Evolutionary conservation across 371 early-diverging fungal species (phyloP), one percentile per base, ranked within the genome.

Genomic region (Blakeslea trispora): DNA sequence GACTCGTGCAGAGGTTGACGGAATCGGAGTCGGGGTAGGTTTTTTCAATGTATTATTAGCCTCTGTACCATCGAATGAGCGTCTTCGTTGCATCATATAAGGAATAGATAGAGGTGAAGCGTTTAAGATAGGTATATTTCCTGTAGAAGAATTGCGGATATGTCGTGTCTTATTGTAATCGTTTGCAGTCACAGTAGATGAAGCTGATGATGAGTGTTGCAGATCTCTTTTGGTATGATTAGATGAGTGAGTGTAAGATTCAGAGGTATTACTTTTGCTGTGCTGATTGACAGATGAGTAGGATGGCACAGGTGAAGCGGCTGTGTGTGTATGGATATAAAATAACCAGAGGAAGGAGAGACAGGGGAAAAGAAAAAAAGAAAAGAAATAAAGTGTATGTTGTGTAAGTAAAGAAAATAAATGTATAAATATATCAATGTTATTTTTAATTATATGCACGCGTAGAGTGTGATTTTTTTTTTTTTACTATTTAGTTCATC

Each of bases 101-200:
- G 31, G 18, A 23, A 64, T 21, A 21, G 61, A 24, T 21, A 35
- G 32, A 23, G 50, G 49, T 17, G 34, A n/a, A 37, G 37, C 17
- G 14, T 39, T 39, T 31, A 55, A 45, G 22, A 55, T 43, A 2
- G 68, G 52, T 19, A 72, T 39, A 43, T 60, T 65, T 15, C 66
- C 63, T 13, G 60, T 53, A 10, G 72, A 72, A 15, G 68, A 68
- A 45, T 72, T 72, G 19, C 72, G 68, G 39, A 28, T 57, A 43
- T 73, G 73, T 52, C 69, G 69, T 50, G 66, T 59, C 3, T 50
- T 43, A 51, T 17, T 43, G 15, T 24, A 3, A 37, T 37, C 28
- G 28, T 7, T 7, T 37, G 37, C 11, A 11, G 37, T 11, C 11
- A 13, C 11, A 11, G 3, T 37, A 13, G 14, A 42, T 24, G 52